Evolutionary conservation across 1,139 yeast genomes (phyloP).

Genomic region (Cylindricascospora bacillispora): DNA sequence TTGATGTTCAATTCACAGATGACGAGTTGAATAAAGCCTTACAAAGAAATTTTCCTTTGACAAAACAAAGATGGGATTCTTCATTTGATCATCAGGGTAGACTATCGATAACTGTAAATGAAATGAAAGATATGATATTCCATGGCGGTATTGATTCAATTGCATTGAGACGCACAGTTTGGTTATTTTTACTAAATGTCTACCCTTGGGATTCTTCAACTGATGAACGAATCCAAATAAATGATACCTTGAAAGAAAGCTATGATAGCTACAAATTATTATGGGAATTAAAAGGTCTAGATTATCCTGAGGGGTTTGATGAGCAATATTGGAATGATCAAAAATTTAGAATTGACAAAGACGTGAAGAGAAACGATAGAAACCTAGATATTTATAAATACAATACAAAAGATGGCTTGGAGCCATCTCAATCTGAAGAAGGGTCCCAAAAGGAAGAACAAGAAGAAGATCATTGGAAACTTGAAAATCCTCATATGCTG

Average conservation of each 20-base stretch:
- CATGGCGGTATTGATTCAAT: slow-evolving; percentile 71
- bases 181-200: slow-evolving; percentile 76
- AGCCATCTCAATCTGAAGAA: slow-evolving; percentile 25
- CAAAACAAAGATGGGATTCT: slow-evolving; percentile 68
- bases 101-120: slow-evolving; percentile 55
- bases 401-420: slow-evolving; percentile 26
- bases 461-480: slow-evolving; percentile 42
- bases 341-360: slow-evolving; percentile 80
- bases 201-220: slow-evolving; percentile 79
- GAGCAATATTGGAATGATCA: slow-evolving; percentile 83
- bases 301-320: slow-evolving; percentile 36
- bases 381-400: slow-evolving; percentile 52
- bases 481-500: slow-evolving; percentile 56
- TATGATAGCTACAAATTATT: slow-evolving; percentile 58
- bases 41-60: slow-evolving; percentile 37
- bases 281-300: slow-evolving; percentile 28
- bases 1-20: slow-evolving; percentile 28
- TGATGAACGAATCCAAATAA: slow-evolving; percentile 52
- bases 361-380: slow-evolving; percentile 85
- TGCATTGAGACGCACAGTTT: slow-evolving; percentile 54
- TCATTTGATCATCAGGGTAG: slow-evolving; percentile 75
- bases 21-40: slow-evolving; percentile 21
- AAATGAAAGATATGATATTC: slow-evolving; percentile 69
- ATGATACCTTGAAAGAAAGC: slow-evolving; percentile 44
- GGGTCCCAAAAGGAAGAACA: slow-evolving; percentile 41